Conservation (phyloP, 768 basidiomycete genomes). For the Mycena vulgaris region DNA sequence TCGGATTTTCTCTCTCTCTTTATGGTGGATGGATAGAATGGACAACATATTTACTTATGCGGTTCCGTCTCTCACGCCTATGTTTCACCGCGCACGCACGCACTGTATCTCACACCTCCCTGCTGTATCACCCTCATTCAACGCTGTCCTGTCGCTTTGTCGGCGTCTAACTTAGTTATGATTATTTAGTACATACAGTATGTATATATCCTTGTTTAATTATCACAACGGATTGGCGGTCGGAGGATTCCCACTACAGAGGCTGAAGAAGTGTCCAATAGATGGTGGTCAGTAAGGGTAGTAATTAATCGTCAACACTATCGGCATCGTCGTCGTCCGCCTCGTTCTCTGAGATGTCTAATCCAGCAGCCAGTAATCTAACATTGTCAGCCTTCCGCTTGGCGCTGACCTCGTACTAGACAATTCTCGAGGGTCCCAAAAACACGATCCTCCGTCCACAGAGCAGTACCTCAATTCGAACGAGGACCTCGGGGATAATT, state of each 20-base stretch:
- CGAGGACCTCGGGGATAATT: too few species aligned
- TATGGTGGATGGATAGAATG: slow-evolving; percentile 11
- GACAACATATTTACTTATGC: slow-evolving; percentile 1
- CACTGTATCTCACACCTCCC: slow-evolving; percentile 20
- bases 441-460: too few species aligned
- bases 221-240: too few species aligned
- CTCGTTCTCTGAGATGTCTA: slow-evolving; percentile 96
- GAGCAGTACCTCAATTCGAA: too few species aligned
- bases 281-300: not conserved
- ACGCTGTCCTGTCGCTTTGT: slow-evolving; percentile 13
- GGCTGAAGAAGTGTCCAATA: not conserved
- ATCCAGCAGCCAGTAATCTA: slow-evolving; percentile 76
- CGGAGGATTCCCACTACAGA: too few species aligned
- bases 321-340: slow-evolving; percentile 80
- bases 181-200: slow-evolving; percentile 24
- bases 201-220: too few species aligned
- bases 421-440: too few species aligned
- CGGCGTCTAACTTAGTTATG: slow-evolving; percentile 11
- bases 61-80: not conserved
- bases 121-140: slow-evolving; percentile 26
- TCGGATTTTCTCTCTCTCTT: too few species aligned
- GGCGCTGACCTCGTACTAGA: slow-evolving; percentile 73
- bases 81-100: slow-evolving; percentile 13
- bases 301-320: slow-evolving; percentile 50
- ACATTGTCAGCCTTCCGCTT: slow-evolving; percentile 91